phyloP scores from a whole-genome alignment of 768 basidiomycete species.

The Suillus brevipes region DNA sequence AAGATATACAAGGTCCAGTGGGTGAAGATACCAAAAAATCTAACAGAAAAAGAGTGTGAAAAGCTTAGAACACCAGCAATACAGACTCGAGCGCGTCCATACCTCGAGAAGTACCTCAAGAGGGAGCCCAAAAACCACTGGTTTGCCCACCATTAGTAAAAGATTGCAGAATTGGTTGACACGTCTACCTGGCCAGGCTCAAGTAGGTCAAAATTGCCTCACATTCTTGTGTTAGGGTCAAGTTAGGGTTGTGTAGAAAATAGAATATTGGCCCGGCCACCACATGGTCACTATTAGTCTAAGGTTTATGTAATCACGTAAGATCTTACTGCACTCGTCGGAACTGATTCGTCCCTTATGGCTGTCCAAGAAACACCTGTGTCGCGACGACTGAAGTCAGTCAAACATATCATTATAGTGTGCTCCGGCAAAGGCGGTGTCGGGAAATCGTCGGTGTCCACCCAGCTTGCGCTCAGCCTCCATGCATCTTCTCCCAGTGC shows the following conservation, averaged over 20 bases:
- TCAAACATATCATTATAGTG: conserved; percentile 89
- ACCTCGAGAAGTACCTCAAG: background rate
- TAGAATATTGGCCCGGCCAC: background rate
- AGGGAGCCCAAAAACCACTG: background rate
- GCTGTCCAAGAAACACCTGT: conserved; percentile 54
- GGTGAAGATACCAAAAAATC: conserved; percentile 3
- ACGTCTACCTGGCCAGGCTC: background rate
- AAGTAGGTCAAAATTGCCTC: background rate
- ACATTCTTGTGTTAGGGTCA: background rate
- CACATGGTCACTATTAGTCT: background rate
- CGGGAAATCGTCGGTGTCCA: conserved; percentile 95
- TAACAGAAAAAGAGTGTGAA: background rate
- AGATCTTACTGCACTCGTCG: background rate
- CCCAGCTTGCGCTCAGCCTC: conserved; percentile 88
- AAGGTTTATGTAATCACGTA: conserved; percentile 3
- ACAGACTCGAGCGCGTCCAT: background rate
- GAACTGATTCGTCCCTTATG: conserved; percentile 18
- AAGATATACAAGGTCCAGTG: background rate
- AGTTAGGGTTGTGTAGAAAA: background rate
- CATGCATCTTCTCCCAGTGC: conserved; percentile 64
- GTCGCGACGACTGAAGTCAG: conserved; percentile 63
- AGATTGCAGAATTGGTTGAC: background rate
- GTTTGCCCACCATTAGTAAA: background rate
- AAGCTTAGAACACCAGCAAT: background rate
- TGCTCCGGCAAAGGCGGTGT: conserved; percentile 97